Conservation (phyloP, 2,329 filamentous ascomycete genomes). For the Aspergillus thermomutatus region DNA sequence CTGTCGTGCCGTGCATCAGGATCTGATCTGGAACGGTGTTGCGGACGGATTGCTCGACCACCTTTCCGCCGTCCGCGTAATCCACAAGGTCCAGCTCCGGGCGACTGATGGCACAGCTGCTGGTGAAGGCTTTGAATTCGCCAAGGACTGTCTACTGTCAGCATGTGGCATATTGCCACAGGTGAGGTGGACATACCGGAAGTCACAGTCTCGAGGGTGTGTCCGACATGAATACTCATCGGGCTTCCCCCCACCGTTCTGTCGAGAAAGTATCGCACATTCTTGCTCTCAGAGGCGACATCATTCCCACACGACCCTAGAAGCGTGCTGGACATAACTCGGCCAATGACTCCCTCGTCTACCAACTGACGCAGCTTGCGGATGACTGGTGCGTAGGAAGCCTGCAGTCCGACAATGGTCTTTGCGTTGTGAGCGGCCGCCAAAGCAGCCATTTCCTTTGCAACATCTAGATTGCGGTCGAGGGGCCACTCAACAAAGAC, state of each 20-base stretch:
- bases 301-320: constrained; percentile 31
- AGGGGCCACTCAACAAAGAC: constrained; percentile 60
- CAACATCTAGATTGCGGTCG: constrained; percentile 43
- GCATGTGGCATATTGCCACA: not conserved
- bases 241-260: constrained; percentile 6
- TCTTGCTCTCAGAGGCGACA: constrained; percentile 5
- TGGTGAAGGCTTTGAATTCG: not conserved
- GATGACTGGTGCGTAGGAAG: constrained; percentile 44
- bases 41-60: not conserved
- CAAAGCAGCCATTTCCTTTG: constrained; percentile 40
- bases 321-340: constrained; percentile 50
- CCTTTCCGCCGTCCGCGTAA: not conserved
- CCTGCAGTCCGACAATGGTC: constrained; percentile 53
- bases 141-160: not conserved
- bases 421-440: constrained; percentile 32
- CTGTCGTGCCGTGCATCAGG: constrained; percentile 8
- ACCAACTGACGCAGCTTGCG: constrained; percentile 47
- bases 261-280: constrained; percentile 12
- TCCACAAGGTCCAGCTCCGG: constrained; percentile 4
- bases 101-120: constrained; percentile 2
- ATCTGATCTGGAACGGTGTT: constrained; percentile 8
- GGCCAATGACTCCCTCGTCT: constrained; percentile 47
- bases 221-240: constrained; percentile 9
- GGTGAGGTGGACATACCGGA: not conserved
- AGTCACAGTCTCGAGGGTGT: constrained; percentile 3